phyloP scores from a whole-genome alignment of 2,329 filamentous ascomycete species.

The Venturia effusa region DNA sequence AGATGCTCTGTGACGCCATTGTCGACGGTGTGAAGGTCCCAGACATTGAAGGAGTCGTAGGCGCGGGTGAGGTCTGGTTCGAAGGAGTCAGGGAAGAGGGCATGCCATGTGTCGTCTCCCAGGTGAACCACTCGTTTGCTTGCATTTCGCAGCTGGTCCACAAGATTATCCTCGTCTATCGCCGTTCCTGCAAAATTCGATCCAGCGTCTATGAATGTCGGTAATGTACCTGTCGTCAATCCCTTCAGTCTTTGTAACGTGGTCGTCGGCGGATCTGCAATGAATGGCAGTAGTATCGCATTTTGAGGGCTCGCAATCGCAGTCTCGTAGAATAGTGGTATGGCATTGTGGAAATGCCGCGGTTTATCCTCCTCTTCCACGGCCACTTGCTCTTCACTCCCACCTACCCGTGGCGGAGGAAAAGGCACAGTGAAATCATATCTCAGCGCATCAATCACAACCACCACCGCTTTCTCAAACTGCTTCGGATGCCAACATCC shows the following conservation, averaged over 20 bases:
- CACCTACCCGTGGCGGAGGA: constrained; percentile 24
- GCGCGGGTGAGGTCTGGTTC: constrained; percentile 73
- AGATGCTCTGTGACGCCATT: constrained; percentile 90
- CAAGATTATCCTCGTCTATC: constrained; percentile 82
- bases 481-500: constrained; percentile 96
- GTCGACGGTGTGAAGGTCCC: constrained; percentile 94
- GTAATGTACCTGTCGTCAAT: constrained; percentile 85
- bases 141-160: constrained; percentile 51
- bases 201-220: constrained; percentile 87
- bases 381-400: neutral
- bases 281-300: constrained; percentile 86
- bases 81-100: constrained; percentile 89
- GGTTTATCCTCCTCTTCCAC: constrained; percentile 35
- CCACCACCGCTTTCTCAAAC: constrained; percentile 82
- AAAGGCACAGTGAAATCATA: constrained; percentile 95
- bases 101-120: constrained; percentile 96
- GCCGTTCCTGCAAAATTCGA: constrained; percentile 92
- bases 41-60: constrained; percentile 97
- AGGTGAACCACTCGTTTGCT: constrained; percentile 79
- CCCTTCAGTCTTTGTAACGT: constrained; percentile 90
- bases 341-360: constrained; percentile 72
- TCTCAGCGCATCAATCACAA: constrained; percentile 85
- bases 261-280: constrained; percentile 90
- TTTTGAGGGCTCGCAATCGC: constrained; percentile 63
- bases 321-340: constrained; percentile 79